Conservation (phyloP, 1,139 yeast species). For the Yamadazyma kanchanaburiensis region DNA sequence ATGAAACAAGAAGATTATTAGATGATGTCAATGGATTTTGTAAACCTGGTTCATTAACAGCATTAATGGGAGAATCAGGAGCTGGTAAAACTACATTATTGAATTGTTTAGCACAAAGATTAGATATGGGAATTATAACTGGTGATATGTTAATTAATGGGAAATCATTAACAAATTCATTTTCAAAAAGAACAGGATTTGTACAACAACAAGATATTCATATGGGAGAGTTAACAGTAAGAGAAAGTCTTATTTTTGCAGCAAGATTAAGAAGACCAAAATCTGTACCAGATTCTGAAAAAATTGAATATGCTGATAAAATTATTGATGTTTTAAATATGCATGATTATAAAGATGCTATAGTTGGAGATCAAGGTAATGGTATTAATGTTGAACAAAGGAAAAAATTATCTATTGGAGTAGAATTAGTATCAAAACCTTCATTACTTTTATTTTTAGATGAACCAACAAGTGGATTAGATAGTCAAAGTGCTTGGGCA, state of each 20-base stretch:
- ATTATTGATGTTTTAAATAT: conserved; percentile 68
- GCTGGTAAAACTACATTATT: conserved; percentile 79
- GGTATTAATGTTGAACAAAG: conserved; percentile 81
- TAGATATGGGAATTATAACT: conserved; percentile 73
- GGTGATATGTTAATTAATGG: conserved; percentile 79
- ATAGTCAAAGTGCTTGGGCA: conserved; percentile 91
- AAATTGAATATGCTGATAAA: conserved; percentile 68
- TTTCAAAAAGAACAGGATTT: conserved; percentile 80
- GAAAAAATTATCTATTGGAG: conserved; percentile 80
- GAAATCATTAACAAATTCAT: conserved; percentile 60
- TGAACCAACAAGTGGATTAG: conserved; percentile 92
- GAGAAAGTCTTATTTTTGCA: conserved; percentile 72
- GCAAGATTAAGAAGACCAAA: conserved; percentile 73
- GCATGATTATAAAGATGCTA: conserved; percentile 73
- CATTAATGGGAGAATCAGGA: conserved; percentile 82
- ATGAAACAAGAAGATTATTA: conserved; percentile 61
- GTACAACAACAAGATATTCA: conserved; percentile 84
- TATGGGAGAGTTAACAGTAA: conserved; percentile 68
- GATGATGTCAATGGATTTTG: conserved; percentile 81
- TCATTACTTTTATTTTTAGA: conserved; percentile 76
- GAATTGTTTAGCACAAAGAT: conserved; percentile 75
- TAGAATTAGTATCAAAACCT: conserved; percentile 87
- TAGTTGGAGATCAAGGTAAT: conserved; percentile 81
- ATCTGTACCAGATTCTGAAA: conserved; percentile 51
- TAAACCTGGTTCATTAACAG: conserved; percentile 50